phyloP scores from a whole-genome alignment of 306 rosid species.

The Vicia villosa region DNA sequence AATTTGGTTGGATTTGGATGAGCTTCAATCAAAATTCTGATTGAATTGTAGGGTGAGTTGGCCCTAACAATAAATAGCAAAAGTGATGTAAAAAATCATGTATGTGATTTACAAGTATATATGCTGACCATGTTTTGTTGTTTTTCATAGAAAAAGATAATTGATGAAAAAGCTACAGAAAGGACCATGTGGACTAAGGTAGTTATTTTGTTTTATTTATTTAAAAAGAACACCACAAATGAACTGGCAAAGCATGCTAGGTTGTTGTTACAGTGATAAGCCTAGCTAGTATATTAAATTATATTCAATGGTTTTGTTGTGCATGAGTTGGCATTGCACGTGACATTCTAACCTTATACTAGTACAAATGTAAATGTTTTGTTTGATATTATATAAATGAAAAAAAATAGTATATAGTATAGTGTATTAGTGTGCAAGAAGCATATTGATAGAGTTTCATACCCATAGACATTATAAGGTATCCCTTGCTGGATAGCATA shows the following conservation, averaged over 20 bases:
- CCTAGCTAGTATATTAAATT: conserved; percentile 19
- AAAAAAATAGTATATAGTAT: neutral
- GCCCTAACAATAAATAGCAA: neutral
- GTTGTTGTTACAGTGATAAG: conserved; percentile 8
- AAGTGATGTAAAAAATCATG: neutral
- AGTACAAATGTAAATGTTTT: conserved; percentile 3
- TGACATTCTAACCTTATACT: conserved; percentile 34
- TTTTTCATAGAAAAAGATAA: neutral
- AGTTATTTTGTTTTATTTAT: conserved; percentile 38
- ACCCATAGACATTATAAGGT: conserved; percentile 91
- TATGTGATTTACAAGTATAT: conserved; percentile 20
- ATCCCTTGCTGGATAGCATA: conserved; percentile 94
- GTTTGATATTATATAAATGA: neutral
- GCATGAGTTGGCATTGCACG: conserved; percentile 78
- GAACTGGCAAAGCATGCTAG: conserved; percentile 48
- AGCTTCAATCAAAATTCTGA: too few species aligned
- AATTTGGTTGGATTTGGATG: too few species aligned
- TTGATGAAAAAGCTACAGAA: conserved; percentile 9
- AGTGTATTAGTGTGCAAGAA: neutral
- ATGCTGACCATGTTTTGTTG: conserved; percentile 25
- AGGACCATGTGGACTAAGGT: conserved; percentile 32
- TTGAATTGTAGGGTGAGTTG: too few species aligned
- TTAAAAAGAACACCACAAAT: conserved; percentile 29
- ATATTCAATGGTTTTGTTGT: conserved; percentile 36
- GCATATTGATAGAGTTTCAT: conserved; percentile 28